Evolutionary conservation across 768 basidiomycete genomes (phyloP), one percentile per base, ranked within the genome.

Genomic region (Serendipita indica): DNA sequence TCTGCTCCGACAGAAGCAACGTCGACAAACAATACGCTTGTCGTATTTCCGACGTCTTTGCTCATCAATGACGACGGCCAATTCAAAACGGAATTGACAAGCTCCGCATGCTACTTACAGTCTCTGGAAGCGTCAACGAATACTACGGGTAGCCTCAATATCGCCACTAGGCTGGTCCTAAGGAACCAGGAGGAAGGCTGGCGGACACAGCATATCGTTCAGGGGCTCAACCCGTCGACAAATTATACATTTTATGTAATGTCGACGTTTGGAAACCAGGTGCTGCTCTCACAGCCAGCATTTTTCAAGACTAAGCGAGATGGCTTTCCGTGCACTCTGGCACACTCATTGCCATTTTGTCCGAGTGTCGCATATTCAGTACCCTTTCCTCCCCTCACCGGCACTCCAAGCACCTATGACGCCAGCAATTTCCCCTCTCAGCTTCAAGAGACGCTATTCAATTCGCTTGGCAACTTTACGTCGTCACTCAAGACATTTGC

Each of bases 221-320:
- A 73, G 0, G 79, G 76, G 0, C 72, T 93, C 16, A 69, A 71
- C 1, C 74, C 82, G 3, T 72, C 72, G 7, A 87, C 84, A 32
- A 92, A 92, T 64, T 92, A 91, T 64, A 89, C 88, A 0, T 80
- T 77, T 0, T 90, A 81, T 64, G 76, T 81, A 13, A 64, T 87
- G 2, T 72, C 79, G 62, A 54, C 49, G 16, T 10, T 22, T 7
- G 60, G 33, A 3, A 74, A 79, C 60, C 71, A 69, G 5, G 73
- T 76, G 45, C 76, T 77, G 63, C 75, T 88, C 49, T 79, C 76
- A 59, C 80, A 79, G 2, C 87, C 87, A 0, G 77, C 84, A 1
- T 83, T 77, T 63, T 84, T 90, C 60, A 67, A 72, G 5, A 91
- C 89, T 2, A 91, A 92, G 71, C 83, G 61, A 83, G 87, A 79